Base-by-base conservation (phyloP, 768 basidiomycete species). In the Mycena alexandri region DNA sequence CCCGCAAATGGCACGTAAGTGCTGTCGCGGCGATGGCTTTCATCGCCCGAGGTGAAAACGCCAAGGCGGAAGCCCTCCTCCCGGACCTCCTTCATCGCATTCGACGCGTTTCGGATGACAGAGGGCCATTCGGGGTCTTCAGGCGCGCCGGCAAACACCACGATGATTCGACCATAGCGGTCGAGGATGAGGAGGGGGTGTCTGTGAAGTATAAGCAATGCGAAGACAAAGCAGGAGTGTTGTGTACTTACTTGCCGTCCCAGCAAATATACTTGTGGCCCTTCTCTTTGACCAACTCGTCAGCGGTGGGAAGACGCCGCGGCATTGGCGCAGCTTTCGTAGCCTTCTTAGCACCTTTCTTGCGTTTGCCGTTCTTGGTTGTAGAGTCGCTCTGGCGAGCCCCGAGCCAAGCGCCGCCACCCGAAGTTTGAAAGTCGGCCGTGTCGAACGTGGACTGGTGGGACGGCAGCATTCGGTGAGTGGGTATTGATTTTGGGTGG, bases 11-110 rank as follows among this genome's bases (percentile, higher is more conserved):
- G 59, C 6, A 50, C 25, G 42, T 72, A 79, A 29, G 29, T 29
- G 1, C 43, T 9, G 0, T 76, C 79, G 8, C 76, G 64, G 9
- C 73, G 63, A 38, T 75, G 72, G 7, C 29, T 50, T 19, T 51
- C 44, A 8, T 61, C 48, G 0, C 61, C 67, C 17, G 41, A 17
- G 14, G 42, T 38, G 55, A 73, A 72, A 2, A 43, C 61, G 0
- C 44, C 53, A 7, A 9, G 16, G 1, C 33, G 22, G 9, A 64
- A 29, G 1, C 55, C 63, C 1, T 56, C 25, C 36, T 42, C 21
- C 2, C 54, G 51, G 9, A 59, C 59, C 29, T 59, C 22, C 48
- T 50, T 29, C 55, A 69, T 54, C 1, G 57, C 61, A 5, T 24
- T 19, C 3, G 19, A 48, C 7, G 72, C 72, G 16, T 56, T 47